These are phyloP conservation scores for Micractinium conductrix DNA, from an alignment of 139 green algal genomes.

Conservation along the genomic window DNA sequence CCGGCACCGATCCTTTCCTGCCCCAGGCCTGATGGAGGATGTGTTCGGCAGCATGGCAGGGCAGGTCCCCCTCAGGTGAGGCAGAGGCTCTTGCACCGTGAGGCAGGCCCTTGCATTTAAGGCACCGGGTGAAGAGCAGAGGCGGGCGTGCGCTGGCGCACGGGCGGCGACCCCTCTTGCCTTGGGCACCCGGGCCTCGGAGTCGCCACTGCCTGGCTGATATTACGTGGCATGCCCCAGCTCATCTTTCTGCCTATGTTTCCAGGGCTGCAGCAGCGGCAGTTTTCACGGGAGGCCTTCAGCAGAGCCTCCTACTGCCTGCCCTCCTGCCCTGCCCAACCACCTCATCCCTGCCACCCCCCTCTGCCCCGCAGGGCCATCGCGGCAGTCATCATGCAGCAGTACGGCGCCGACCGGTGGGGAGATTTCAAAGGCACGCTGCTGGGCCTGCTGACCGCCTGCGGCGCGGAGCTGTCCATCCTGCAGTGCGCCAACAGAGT, in stretches of 20 bases:
- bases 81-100: not conserved
- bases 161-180: no score
- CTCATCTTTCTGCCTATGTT: no score
- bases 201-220: no score
- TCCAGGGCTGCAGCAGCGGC: no score
- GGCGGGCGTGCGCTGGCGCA: no score
- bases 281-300: no score
- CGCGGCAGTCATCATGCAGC: slow-evolving; percentile 46
- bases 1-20: no score
- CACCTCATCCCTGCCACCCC: not conserved
- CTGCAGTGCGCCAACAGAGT: slow-evolving; percentile 45
- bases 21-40: slow-evolving; percentile 59
- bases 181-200: no score
- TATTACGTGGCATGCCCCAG: no score
- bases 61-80: slow-evolving; percentile 47
- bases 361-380: slow-evolving; percentile 23
- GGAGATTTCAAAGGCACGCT: slow-evolving; percentile 60
- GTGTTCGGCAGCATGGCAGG: slow-evolving; percentile 58
- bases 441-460: slow-evolving; percentile 52
- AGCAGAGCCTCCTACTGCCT: not conserved
- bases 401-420: slow-evolving; percentile 47
- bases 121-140: no score
- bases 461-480: slow-evolving; percentile 56
- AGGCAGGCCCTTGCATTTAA: no score
- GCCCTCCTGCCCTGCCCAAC: not conserved